Evolutionary conservation across 305 asterid genomes (phyloP).

Genomic region (Fraxinus albicans): DNA sequence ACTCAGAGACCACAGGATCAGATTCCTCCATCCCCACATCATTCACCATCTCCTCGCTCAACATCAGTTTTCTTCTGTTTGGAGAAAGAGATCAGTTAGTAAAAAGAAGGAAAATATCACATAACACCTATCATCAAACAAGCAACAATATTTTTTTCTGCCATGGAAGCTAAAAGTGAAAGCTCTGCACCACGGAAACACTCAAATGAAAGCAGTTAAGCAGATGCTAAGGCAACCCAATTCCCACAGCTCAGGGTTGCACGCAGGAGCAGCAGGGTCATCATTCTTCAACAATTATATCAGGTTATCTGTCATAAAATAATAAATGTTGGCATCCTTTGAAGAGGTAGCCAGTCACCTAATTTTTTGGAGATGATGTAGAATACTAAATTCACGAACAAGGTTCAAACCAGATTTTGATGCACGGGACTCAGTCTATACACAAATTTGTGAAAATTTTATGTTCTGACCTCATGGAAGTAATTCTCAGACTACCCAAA

Average conservation of each 20-base stretch:
- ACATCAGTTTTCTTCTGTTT: constrained; percentile 16
- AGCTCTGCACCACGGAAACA: not conserved
- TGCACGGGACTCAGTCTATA: not conserved
- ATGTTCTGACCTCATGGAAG: not conserved
- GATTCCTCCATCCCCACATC: constrained; percentile 26
- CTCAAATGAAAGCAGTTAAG: not conserved
- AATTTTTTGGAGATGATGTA: not conserved
- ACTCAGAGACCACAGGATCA: constrained; percentile 53
- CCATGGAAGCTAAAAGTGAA: not conserved
- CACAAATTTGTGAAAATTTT: not conserved
- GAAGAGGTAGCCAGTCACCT: not conserved
- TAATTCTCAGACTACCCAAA: not conserved
- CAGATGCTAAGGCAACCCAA: not conserved
- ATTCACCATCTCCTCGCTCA: constrained; percentile 8
- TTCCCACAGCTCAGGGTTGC: not conserved
- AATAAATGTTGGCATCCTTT: not conserved
- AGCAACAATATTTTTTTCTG: not conserved
- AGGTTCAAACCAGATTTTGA: not conserved
- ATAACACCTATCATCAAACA: no score
- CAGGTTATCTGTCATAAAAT: not conserved
- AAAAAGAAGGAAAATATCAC: no score
- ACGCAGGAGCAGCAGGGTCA: not conserved
- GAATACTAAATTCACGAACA: not conserved
- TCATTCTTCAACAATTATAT: not conserved
- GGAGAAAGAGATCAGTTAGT: not conserved